These are phyloP conservation scores for Rhytidiadelphus loreus DNA, from an alignment of 225 moss, liverwort and hornwort species.

Conservation along the genomic window DNA sequence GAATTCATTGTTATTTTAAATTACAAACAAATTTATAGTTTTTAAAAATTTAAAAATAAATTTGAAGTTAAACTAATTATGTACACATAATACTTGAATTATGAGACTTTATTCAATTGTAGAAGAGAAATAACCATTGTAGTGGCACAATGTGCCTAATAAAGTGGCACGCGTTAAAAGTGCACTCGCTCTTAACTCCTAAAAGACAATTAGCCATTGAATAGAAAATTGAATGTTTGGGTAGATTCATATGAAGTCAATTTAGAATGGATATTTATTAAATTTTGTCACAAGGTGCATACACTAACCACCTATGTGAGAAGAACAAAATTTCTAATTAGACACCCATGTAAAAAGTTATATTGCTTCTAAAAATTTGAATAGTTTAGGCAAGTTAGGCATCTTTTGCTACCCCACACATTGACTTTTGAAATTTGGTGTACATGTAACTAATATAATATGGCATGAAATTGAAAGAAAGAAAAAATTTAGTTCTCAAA, in stretches of 20 bases:
- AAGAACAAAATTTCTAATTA: accelerated
- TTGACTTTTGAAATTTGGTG: background rate
- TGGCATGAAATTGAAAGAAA: background rate
- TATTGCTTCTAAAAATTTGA: accelerated
- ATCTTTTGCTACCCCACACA: accelerated
- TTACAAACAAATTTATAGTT: no score
- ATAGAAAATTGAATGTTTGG: background rate
- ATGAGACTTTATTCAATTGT: background rate
- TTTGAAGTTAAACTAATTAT: background rate
- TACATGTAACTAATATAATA: background rate
- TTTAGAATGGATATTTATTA: background rate
- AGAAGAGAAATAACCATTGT: background rate
- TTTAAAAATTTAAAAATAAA: background rate
- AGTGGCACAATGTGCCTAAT: no score
- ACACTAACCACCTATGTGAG: accelerated
- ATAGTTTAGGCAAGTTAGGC: accelerated
- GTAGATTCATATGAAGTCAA: background rate
- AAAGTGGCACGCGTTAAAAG: no score
- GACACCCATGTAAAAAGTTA: accelerated
- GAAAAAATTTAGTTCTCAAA: background rate
- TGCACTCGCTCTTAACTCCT: background rate
- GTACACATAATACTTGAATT: background rate
- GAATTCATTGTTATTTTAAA: background rate
- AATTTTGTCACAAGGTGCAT: background rate
- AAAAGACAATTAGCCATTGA: background rate